Evolutionary conservation across 345 rosid genomes (phyloP).

Genomic region (Citropsis articulata): DNA sequence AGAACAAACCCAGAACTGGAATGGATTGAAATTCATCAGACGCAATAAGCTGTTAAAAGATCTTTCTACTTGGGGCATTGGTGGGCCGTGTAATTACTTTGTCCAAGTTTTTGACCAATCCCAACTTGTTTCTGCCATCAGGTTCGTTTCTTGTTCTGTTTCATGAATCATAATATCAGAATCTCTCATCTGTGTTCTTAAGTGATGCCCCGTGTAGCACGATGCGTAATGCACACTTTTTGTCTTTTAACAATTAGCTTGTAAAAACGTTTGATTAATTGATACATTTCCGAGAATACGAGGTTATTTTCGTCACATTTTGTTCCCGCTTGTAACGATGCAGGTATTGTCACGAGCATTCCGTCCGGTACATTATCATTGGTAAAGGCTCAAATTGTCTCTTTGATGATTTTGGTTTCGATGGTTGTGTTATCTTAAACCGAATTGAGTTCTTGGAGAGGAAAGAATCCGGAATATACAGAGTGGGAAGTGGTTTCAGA

Average conservation of each 20-base stretch:
- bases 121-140: conserved; percentile 32
- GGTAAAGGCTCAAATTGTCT: conserved; percentile 42
- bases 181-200: background rate
- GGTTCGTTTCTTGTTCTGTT: conserved; percentile 12
- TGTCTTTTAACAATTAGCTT: background rate
- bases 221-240: background rate
- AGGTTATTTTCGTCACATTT: background rate
- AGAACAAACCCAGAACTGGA: conserved; percentile 12
- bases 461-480: conserved; percentile 23
- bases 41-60: conserved; percentile 30
- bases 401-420: conserved; percentile 36
- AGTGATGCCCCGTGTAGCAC: background rate
- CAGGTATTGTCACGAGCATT: conserved; percentile 30
- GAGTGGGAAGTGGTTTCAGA: conserved; percentile 35
- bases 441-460: conserved; percentile 32
- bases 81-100: conserved; percentile 33
- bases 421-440: conserved; percentile 39
- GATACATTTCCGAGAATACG: background rate
- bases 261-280: background rate
- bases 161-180: background rate
- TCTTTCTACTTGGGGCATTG: conserved; percentile 34
- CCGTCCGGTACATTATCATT: conserved; percentile 21
- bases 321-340: background rate
- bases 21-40: conserved; percentile 20
- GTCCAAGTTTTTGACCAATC: conserved; percentile 22